Evolutionary conservation across 148 eudicot genomes (phyloP).

Genomic region (Rhododendron griersonianum): DNA sequence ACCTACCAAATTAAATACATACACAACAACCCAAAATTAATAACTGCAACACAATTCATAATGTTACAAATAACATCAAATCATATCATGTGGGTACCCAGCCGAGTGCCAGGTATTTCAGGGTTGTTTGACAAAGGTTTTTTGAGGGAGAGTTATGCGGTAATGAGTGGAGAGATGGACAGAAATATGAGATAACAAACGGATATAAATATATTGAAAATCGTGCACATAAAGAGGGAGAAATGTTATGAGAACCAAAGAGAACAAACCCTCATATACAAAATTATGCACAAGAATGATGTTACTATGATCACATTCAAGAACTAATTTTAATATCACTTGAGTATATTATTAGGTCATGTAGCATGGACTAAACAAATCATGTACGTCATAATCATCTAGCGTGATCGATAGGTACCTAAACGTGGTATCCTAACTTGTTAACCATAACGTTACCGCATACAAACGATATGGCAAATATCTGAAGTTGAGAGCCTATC

Average conservation of each 20-base stretch:
- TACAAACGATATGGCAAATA: not conserved
- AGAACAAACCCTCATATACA: too few species aligned
- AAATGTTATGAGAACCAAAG: too few species aligned
- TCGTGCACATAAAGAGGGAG: too few species aligned
- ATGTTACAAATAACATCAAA: not conserved
- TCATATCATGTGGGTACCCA: not conserved
- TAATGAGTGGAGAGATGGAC: too few species aligned
- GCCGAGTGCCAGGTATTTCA: not conserved
- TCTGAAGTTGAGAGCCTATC: not conserved
- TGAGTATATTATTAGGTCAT: not conserved
- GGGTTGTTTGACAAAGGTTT: too few species aligned
- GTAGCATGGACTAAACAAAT: not conserved
- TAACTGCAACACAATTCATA: not conserved
- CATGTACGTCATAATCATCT: not conserved
- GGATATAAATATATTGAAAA: too few species aligned
- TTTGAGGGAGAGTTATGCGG: too few species aligned
- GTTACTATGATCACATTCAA: not conserved
- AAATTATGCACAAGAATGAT: not conserved
- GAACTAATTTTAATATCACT: not conserved
- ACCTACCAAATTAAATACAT: constrained; percentile 36
- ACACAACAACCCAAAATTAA: not conserved
- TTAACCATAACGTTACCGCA: not conserved
- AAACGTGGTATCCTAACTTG: not conserved
- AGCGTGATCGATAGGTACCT: not conserved
- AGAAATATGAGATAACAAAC: too few species aligned